Base-by-base conservation (phyloP, 108 stramenopile genomes). In the Pelagomonas calceolata region DNA sequence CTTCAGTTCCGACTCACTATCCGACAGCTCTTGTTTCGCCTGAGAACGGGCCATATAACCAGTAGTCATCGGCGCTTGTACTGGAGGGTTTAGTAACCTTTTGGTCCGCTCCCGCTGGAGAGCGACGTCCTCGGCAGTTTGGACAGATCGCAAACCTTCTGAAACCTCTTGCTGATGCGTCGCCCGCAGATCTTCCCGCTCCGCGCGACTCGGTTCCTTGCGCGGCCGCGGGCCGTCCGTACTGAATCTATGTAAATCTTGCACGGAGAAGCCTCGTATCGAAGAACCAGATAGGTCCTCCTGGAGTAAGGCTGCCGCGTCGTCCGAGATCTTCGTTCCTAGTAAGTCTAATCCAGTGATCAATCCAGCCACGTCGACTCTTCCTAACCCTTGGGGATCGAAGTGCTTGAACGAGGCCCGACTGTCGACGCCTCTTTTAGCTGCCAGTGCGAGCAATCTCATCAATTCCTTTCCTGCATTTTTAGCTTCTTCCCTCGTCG, bases 401-500 rank as follows among this genome's bases (percentile, higher is more conserved):
- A 73, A 73, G 73, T 73, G 73, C 51, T 26, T 18, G 63, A 73
- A 73, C 14, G 73, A 73, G 10, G 68, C 36, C 15, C n/a, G 16
- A 30, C 63, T 26, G 29, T 35, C 5, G 1, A 73, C 68, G 35
- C 73, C 73, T 0, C 73, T 31, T 9, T 66, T 66, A 14, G 1
- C 3, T 32, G 66, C 73, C 67, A 68, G 43, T 46, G 18, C 33
- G 4, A 73, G 73, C 37, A 73, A 43, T 0, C 68, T 63, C 36
- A 36, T 34, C 9, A 73, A 60, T 43, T 73, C 73, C 30, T 37
- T n/a, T 15, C 64, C 73, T 9, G 65, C 73, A 21, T n/a, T 29
- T 33, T 36, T 30, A 18, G 73, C 66, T 26, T 65, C 66, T 12
- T 5, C 39, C 9, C 39, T 5, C 39, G 39, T 12, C 9, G 9